phyloP scores from a whole-genome alignment of 371 early-diverging fungal species.

The Mortierella polycephala region DNA sequence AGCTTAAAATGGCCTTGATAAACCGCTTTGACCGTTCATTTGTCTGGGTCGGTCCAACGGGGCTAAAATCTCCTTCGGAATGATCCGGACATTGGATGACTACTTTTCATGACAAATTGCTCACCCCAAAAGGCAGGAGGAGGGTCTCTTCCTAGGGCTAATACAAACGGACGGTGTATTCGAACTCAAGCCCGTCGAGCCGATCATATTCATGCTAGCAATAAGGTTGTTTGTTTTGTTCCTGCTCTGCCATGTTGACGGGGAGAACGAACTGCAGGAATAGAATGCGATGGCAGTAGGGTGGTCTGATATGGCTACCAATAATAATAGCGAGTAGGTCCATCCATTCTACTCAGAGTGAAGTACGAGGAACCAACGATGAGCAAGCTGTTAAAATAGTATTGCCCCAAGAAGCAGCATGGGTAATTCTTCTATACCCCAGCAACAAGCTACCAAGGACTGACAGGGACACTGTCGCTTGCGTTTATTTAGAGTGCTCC shows the following conservation, averaged over 20 bases:
- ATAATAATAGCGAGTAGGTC: background rate
- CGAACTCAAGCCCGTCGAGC: background rate
- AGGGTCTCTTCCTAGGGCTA: background rate
- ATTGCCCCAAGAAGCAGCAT: slow-evolving; percentile 2
- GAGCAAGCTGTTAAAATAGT: background rate
- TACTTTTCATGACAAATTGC: slow-evolving; percentile 22
- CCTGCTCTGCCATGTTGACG: too few relatives aligned
- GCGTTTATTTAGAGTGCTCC: background rate
- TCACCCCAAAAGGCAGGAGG: slow-evolving; percentile 37
- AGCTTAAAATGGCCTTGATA: too few relatives aligned
- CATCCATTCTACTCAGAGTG: background rate
- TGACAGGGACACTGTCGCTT: background rate
- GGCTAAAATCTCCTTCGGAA: slow-evolving; percentile 9
- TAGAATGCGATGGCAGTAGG: too few relatives aligned
- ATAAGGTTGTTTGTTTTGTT: too few relatives aligned
- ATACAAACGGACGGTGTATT: background rate
- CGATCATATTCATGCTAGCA: background rate
- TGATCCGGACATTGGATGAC: slow-evolving; percentile 30
- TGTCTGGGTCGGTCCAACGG: too few relatives aligned
- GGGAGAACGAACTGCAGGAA: too few relatives aligned
- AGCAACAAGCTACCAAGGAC: background rate
- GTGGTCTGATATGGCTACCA: too few relatives aligned
- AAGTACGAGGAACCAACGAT: background rate
- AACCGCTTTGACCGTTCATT: background rate
- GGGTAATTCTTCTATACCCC: background rate